Conservation (phyloP, 805 yeast species). For the Jamesozyma gamospora region DNA sequence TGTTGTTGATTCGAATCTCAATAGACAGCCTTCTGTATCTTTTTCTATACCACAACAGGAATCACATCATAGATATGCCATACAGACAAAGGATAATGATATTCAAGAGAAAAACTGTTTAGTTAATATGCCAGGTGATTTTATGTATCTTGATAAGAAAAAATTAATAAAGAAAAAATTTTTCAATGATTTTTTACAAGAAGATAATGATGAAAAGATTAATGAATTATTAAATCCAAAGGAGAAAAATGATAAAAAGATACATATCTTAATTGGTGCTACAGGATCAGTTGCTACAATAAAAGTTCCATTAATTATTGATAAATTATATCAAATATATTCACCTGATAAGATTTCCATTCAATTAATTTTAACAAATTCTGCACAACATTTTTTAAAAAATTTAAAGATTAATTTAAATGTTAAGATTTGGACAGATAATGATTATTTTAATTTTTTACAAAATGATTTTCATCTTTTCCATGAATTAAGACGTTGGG, state of each 20-base stretch:
- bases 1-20: no score
- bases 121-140: conserved; percentile 31
- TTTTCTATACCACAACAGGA: background rate
- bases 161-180: background rate
- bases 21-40: background rate
- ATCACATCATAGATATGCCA: background rate
- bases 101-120: conserved; percentile 23
- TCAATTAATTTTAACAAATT: conserved; percentile 72
- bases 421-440: conserved; percentile 78
- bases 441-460: conserved; percentile 39
- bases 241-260: conserved; percentile 81
- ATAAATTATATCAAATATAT: conserved; percentile 71
- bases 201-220: conserved; percentile 1
- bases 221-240: background rate
- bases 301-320: conserved; percentile 82
- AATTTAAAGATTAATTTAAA: conserved; percentile 59
- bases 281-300: conserved; percentile 97
- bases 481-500: conserved; percentile 76
- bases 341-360: conserved; percentile 66
- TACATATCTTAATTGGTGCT: conserved; percentile 83
- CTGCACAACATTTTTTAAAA: conserved; percentile 60
- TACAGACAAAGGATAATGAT: no score
- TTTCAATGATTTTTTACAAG: no score
- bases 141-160: conserved; percentile 17
- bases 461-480: conserved; percentile 62